Evolutionary conservation across 208 protist genomes (phyloP), one percentile per base, ranked within the genome.

Genomic region (Leishmania turanica): DNA sequence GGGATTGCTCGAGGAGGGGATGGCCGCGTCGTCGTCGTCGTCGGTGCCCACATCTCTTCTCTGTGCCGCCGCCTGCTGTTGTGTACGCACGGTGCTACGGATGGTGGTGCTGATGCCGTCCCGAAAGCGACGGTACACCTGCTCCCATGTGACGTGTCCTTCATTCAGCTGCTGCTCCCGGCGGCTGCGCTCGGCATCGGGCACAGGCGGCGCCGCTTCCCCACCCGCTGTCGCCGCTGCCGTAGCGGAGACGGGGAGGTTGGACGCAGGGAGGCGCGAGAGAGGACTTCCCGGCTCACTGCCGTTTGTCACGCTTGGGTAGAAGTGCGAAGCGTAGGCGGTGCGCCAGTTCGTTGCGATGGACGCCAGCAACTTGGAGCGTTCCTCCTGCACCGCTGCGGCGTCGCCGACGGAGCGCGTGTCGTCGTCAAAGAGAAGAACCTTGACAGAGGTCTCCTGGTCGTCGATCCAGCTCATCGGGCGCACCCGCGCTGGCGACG

Each of bases 381-480:
- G 77, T 65, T 81, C 82, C 53, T 56, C 77, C n/a, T 82, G 77
- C n/a, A 85, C 82, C n/a, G 73, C 60, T 11, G n/a, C 72, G 72
- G 51, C 73, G 37, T 82, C 77, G 13, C 82, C 82, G 47, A 82
- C 56, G 42, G 77, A 75, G 78, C 82, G 82, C 37, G 77, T 81
- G 73, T 82, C 68, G 77, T 85, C 82, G 77, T 79, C 77, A 34
- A 85, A 79, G 56, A 85, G 72, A 15, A 85, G 77, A 1, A 85
- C 77, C 73, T 85, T 85, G 45, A 85, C 82, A 4, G 82, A 82
- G 37, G 45, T 56, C 37, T 73, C 82, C 37, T 71, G 72, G 65
- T 82, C 40, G 53, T 85, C 82, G 11, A 85, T 77, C 82, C 82
- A 85, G 73, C 82, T 85, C 82, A 85, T 68, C 34, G 82, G 78